Percentiles rank a stretch among this genome's conserved stretches.
phyloP scores from a whole-genome alignment of 192 early-diverging fungal species.

The Linnemannia zychae region DNA sequence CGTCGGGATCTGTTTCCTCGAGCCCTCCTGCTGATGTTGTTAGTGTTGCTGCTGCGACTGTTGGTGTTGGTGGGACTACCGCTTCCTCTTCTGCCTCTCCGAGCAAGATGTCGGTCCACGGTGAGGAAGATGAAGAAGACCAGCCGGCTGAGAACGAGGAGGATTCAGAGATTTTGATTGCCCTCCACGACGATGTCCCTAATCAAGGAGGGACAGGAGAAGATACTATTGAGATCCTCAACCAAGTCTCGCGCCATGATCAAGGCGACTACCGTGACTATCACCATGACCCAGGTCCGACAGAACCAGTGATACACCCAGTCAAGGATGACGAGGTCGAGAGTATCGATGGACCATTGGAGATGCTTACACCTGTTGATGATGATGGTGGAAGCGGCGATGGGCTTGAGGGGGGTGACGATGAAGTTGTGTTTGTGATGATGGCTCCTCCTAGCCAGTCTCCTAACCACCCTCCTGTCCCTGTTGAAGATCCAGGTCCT shows the following conservation, averaged over 20 bases:
- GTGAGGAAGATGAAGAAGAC: not conserved
- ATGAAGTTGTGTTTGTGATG: constrained; percentile 28
- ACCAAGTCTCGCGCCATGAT: not conserved
- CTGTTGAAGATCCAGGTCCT: not conserved
- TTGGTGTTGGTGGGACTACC: not conserved
- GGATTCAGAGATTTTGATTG: constrained; percentile 28
- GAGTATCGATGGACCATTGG: not conserved
- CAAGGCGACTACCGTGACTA: not conserved
- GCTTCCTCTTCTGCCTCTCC: not conserved
- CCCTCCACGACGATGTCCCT: constrained; percentile 8
- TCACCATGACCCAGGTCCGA: not conserved
- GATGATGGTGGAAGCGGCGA: not conserved
- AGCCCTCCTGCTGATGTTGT: not conserved
- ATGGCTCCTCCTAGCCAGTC: not conserved
- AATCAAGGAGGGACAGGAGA: not conserved
- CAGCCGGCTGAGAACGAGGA: not conserved
- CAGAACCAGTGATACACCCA: constrained; percentile 3
- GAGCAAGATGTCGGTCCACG: not conserved
- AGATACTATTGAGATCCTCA: constrained; percentile 26
- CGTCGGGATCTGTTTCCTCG: too few relatives aligned
- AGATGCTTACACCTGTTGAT: not conserved
- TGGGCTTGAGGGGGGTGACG: not conserved
- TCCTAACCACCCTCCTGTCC: too few relatives aligned
- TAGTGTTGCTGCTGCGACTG: not conserved
- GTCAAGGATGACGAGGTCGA: not conserved